Percentiles rank a stretch among this genome's conserved stretches.
These are phyloP conservation scores for Dactylonectria macrodidyma DNA, from an alignment of 2,329 filamentous ascomycete genomes.

Conservation along the genomic window DNA sequence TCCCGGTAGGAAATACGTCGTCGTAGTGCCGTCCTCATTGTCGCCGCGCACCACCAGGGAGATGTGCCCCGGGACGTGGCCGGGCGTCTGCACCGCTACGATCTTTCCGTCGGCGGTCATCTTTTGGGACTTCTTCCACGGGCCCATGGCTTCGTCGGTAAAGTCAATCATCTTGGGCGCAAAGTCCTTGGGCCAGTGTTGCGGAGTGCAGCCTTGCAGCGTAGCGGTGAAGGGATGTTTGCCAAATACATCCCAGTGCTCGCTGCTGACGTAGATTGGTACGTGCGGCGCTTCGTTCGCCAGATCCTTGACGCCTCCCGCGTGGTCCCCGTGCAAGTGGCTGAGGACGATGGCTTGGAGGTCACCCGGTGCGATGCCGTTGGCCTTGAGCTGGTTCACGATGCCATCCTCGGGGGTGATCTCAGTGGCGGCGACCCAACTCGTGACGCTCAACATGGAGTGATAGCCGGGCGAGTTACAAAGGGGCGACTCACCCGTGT, in stretches of 20 bases:
- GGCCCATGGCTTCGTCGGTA: neutral
- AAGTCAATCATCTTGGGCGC: conserved; percentile 13
- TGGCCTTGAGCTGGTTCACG: conserved; percentile 13
- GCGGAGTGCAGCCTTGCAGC: conserved; percentile 13
- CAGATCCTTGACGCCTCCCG: conserved; percentile 10
- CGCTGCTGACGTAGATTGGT: conserved; percentile 12
- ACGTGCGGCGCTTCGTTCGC: conserved; percentile 7
- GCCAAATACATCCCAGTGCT: conserved; percentile 21
- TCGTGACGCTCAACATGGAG: conserved; percentile 8
- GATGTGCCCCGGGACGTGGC: conserved; percentile 21
- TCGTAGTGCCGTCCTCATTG: conserved; percentile 3
- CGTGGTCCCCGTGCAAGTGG: conserved; percentile 26
- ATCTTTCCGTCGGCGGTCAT: conserved; percentile 19
- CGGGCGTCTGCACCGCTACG: conserved; percentile 16
- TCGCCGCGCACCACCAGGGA: conserved; percentile 17
- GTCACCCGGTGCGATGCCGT: conserved; percentile 4
- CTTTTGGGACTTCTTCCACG: conserved; percentile 17
- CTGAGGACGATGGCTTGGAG: conserved; percentile 26
- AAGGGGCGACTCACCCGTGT: conserved; percentile 23
- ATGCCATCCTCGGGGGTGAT: conserved; percentile 15
- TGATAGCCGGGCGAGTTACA: conserved; percentile 22
- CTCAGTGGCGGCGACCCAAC: neutral
- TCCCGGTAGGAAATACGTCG: conserved; percentile 17
- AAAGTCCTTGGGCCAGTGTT: conserved; percentile 21
- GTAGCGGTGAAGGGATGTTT: conserved; percentile 3